Percentiles rank a stretch among this genome's conserved stretches.
These are phyloP conservation scores for Talaromyces albobiverticillius DNA, from an alignment of 2,329 filamentous ascomycete genomes.

Conservation along the genomic window DNA sequence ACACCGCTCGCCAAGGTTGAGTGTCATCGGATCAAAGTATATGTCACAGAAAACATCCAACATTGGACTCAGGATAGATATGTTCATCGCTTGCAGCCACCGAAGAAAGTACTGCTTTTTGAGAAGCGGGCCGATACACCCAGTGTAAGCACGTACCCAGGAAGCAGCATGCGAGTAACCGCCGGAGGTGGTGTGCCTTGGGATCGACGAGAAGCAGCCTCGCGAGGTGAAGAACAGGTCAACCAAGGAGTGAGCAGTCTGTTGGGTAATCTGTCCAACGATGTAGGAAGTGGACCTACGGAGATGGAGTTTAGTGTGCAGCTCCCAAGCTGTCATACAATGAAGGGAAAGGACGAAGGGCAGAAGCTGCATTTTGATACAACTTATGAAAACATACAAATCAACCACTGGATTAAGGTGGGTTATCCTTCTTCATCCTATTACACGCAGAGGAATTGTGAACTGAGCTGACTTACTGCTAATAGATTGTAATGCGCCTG, in stretches of 20 bases:
- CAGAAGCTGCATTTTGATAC: constrained; percentile 80
- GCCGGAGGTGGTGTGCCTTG: constrained; percentile 78
- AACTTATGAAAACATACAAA: constrained; percentile 89
- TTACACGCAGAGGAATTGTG: not conserved
- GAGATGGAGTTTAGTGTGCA: constrained; percentile 95
- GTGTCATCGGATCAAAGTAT: constrained; percentile 88
- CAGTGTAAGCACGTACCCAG: constrained; percentile 68
- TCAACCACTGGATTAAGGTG: constrained; percentile 96
- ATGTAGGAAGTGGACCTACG: constrained; percentile 77
- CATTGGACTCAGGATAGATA: constrained; percentile 85
- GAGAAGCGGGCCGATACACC: constrained; percentile 82
- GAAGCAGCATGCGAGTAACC: constrained; percentile 72
- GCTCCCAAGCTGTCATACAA: constrained; percentile 81
- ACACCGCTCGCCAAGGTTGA: constrained; percentile 91
- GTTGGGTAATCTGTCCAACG: constrained; percentile 73
- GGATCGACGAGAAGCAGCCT: constrained; percentile 55
- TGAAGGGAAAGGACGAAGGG: constrained; percentile 67
- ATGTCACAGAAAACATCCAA: constrained; percentile 84
- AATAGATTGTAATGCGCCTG: constrained; percentile 83
- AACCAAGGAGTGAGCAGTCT: constrained; percentile 64
- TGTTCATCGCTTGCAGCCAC: constrained; percentile 79
- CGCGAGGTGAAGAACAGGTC: constrained; percentile 54
- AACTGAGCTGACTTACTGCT: not conserved
- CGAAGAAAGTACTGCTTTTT: constrained; percentile 78
- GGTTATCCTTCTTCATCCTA: constrained; percentile 21